Evolutionary conservation across 2,329 filamentous ascomycete species (phyloP).

Genomic region (Fusarium scirpi): DNA sequence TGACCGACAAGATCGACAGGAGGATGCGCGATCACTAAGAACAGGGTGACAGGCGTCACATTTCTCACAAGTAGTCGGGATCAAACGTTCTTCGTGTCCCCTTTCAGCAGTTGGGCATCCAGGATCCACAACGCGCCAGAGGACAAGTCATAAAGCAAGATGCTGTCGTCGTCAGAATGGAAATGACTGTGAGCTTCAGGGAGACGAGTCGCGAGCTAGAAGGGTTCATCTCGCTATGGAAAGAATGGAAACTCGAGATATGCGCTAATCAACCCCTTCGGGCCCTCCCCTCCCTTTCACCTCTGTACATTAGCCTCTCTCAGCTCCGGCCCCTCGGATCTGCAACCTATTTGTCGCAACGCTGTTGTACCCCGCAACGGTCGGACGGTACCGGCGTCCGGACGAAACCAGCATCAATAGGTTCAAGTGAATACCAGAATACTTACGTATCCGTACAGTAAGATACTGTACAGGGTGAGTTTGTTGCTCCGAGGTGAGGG

Average conservation of each 20-base stretch:
- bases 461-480: conserved; percentile 15
- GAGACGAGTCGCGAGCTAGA: conserved; percentile 32
- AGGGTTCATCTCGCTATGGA: conserved; percentile 40
- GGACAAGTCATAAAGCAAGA: conserved; percentile 15
- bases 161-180: conserved; percentile 15
- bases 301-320: conserved; percentile 22
- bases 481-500: conserved; percentile 25
- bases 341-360: conserved; percentile 45
- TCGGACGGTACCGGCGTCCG: conserved; percentile 45
- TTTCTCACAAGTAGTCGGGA: neutral
- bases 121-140: conserved; percentile 29
- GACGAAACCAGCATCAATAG: conserved; percentile 35
- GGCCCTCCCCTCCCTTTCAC: too few relatives aligned
- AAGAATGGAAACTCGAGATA: conserved; percentile 40
- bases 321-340: conserved; percentile 43
- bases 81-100: conserved; percentile 4
- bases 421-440: conserved; percentile 4
- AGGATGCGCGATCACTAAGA: conserved; percentile 32
- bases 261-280: conserved; percentile 18
- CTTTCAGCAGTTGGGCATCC: conserved; percentile 8
- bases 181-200: conserved; percentile 13
- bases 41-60: neutral
- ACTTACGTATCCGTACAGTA: neutral
- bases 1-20: conserved; percentile 42
- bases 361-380: conserved; percentile 46